Evolutionary conservation across 257 asterid species (phyloP), one percentile per base, ranked within the genome.

Genomic region (Solanum neorickii): DNA sequence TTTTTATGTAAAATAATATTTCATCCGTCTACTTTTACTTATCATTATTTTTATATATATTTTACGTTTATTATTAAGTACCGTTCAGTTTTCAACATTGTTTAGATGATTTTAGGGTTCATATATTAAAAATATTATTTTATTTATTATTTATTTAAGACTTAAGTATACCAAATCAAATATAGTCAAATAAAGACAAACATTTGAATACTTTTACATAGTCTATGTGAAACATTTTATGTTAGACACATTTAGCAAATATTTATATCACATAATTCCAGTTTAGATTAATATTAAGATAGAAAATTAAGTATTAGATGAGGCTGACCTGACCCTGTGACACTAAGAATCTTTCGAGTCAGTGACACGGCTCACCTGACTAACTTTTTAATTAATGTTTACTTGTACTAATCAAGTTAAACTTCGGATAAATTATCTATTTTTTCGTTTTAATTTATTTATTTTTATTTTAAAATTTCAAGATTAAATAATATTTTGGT

Each of bases 271-370:
- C 65, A 18, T 56, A 56, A 18, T 18, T 56, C n/a, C 5, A 18
- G 65, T 3, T 56, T 56, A 56, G n/a, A 56, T 56, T 56, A 18
- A 56, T 56, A 18, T 59, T 59, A 59, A 2, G 70, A 2, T 14
- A 29, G 39, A 68, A 68, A 68, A 29, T 68, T 27, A 68, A 68
- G 75, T 68, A 29, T 68, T 29, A 68, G 6, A 68, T 68, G 18
- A 27, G 5, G 77, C 44, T 31, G 77, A 70, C 14, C 44, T 8
- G 77, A 70, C 77, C 62, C 60, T 77, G 39, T 25, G 59, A 52
- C 80, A 76, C 41, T 44, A 86, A 87, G 90, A 90, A 90, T 88
- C 90, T 88, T 87, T 37, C 86, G 87, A 87, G 89, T 92, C 15
- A 14, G 84, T 46, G 84, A 78, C 84, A 78, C 65, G 90, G 84